Conservation (phyloP, 2,329 filamentous ascomycete genomes). For the Trichoderma sp. region DNA sequence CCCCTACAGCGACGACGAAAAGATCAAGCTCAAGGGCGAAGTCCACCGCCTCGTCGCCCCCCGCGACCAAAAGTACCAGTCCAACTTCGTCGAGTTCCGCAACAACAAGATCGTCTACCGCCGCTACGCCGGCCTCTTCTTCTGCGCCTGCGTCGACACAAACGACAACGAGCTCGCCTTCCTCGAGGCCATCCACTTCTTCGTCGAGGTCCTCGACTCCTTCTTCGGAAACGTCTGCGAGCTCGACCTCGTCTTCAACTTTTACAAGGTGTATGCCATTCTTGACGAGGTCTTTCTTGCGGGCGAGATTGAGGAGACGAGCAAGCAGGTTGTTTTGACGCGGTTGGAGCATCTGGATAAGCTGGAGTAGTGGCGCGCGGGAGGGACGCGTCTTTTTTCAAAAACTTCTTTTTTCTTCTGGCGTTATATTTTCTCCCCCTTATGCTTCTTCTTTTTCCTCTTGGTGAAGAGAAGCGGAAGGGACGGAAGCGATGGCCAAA, state of each 20-base stretch:
- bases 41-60: conserved; percentile 97
- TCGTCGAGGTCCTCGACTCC: conserved; percentile 95
- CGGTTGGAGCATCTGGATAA: conserved; percentile 94
- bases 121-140: conserved; percentile 96
- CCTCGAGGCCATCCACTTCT: conserved; percentile 97
- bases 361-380: conserved; percentile 60
- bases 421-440: too few relatives aligned
- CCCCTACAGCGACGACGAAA: conserved; percentile 97
- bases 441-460: neutral
- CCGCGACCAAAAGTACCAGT: conserved; percentile 98
- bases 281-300: conserved; percentile 97
- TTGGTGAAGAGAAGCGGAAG: too few relatives aligned
- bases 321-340: conserved; percentile 95
- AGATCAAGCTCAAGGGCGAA: conserved; percentile 98
- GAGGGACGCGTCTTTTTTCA: neutral
- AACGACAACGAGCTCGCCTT: conserved; percentile 98
- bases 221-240: conserved; percentile 99
- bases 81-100: conserved; percentile 96
- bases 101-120: conserved; percentile 97
- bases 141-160: conserved; percentile 97
- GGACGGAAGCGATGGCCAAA: neutral
- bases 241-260: conserved; percentile 83
- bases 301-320: conserved; percentile 97
- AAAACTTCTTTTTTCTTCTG: neutral
- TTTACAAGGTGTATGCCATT: conserved; percentile 92